These are phyloP conservation scores for Gastrodia elata DNA, from an alignment of 106 monocot species.

Conservation along the genomic window DNA sequence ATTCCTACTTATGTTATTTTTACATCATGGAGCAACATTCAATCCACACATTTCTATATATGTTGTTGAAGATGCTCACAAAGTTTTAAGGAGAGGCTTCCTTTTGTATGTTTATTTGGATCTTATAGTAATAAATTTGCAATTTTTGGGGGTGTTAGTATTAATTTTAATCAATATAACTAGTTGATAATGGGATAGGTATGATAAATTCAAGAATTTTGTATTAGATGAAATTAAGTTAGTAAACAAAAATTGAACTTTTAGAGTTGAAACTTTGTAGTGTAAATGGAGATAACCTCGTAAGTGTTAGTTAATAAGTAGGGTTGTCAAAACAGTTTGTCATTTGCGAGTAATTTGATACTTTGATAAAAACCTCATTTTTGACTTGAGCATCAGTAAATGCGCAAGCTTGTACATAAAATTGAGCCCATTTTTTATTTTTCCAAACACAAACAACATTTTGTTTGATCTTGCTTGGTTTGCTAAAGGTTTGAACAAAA, in stretches of 20 bases:
- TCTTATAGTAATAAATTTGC: background rate
- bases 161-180: background rate
- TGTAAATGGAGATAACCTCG: background rate
- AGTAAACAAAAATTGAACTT: background rate
- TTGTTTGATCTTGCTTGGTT: no score
- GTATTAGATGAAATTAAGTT: background rate
- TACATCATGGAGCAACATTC: background rate
- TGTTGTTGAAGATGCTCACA: background rate
- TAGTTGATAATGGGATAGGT: background rate
- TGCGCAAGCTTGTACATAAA: no score
- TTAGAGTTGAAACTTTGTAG: background rate
- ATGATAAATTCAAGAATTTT: background rate
- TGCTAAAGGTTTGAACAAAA: no score
- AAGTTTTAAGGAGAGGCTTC: background rate
- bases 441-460: no score
- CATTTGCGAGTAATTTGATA: no score
- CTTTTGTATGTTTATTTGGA: background rate
- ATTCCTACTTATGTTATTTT: background rate
- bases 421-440: no score
- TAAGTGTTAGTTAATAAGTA: no score
- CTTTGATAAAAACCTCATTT: no score
- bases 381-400: no score
- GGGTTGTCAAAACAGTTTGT: no score
- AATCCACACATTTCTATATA: background rate
- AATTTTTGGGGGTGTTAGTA: background rate